Evolutionary conservation across 495 filamentous ascomycete species (phyloP).

Genomic region (Aspergillus incahuasiensis): DNA sequence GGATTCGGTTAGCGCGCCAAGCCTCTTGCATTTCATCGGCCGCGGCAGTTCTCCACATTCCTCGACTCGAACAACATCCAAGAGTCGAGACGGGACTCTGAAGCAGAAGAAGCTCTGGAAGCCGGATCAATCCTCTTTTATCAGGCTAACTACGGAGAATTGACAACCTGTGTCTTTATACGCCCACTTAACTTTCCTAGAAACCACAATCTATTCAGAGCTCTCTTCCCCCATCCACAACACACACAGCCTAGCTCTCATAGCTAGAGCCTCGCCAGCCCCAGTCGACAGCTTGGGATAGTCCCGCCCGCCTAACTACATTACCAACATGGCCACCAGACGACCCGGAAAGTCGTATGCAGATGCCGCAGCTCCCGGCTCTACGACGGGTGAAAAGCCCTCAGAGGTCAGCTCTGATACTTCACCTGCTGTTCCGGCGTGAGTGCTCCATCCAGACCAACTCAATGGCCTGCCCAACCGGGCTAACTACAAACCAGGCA

Average conservation of each 20-base stretch:
- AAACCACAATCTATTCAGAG: background rate
- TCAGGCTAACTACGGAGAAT: too few species aligned
- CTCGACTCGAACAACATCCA: too few species aligned
- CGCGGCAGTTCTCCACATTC: too few species aligned
- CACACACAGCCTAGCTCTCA: background rate
- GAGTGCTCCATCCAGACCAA: slow-evolving; percentile 31
- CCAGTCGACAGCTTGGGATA: background rate
- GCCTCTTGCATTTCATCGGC: too few species aligned
- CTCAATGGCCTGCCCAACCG: too few species aligned
- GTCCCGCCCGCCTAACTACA: background rate
- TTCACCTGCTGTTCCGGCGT: slow-evolving; percentile 71
- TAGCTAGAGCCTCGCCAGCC: background rate
- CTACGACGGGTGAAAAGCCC: slow-evolving; percentile 16
- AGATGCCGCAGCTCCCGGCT: slow-evolving; percentile 24
- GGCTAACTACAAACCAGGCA: slow-evolving; percentile 45
- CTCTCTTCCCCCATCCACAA: background rate
- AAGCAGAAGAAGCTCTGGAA: too few species aligned
- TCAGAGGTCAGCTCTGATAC: slow-evolving; percentile 34
- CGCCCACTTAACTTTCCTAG: background rate
- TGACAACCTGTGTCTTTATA: too few species aligned
- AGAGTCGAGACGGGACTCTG: too few species aligned
- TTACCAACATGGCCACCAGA: slow-evolving; percentile 30
- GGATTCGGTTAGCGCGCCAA: too few species aligned
- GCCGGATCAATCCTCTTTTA: too few species aligned
- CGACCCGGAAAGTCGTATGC: slow-evolving; percentile 34